These are phyloP conservation scores for Pyronema omphalodes DNA, from an alignment of 495 filamentous ascomycete genomes.

Conservation along the genomic window DNA sequence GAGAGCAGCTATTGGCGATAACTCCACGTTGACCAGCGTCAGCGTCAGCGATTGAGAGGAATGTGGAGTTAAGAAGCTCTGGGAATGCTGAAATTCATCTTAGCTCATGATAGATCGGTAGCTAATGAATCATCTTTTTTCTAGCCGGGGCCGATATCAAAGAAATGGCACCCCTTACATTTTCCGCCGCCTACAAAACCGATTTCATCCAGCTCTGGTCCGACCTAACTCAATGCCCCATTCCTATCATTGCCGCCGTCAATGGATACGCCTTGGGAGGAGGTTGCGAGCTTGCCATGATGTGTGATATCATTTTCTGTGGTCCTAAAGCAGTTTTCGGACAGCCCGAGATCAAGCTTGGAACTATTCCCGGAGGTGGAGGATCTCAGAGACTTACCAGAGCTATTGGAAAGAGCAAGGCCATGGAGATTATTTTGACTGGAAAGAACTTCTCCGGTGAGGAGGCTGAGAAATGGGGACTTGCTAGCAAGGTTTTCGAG, in stretches of 20 bases:
- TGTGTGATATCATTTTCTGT: constrained; percentile 90
- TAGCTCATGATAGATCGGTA: background rate
- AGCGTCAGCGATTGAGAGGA: too few relatives aligned
- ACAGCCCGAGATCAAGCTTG: constrained; percentile 90
- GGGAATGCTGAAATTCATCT: too few relatives aligned
- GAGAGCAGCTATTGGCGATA: too few relatives aligned
- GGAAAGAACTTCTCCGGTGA: constrained; percentile 61
- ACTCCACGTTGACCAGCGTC: too few relatives aligned
- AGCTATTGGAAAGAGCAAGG: constrained; percentile 71
- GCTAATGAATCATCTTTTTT: background rate
- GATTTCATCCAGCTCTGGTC: constrained; percentile 95
- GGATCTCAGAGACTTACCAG: constrained; percentile 76
- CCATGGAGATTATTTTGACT: constrained; percentile 89
- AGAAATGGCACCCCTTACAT: constrained; percentile 85
- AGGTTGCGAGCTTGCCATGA: constrained; percentile 93
- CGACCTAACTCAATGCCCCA: constrained; percentile 62
- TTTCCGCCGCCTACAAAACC: constrained; percentile 59
- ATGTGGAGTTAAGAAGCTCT: too few relatives aligned
- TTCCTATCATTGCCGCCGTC: constrained; percentile 83
- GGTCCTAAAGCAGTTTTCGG: constrained; percentile 68
- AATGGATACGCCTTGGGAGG: constrained; percentile 88
- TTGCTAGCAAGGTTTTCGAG: constrained; percentile 69
- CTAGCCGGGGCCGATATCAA: constrained; percentile 89
- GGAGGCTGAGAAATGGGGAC: constrained; percentile 77
- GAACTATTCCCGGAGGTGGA: constrained; percentile 79